phyloP scores from a whole-genome alignment of 805 yeast species.

The Ogataea sp. region DNA sequence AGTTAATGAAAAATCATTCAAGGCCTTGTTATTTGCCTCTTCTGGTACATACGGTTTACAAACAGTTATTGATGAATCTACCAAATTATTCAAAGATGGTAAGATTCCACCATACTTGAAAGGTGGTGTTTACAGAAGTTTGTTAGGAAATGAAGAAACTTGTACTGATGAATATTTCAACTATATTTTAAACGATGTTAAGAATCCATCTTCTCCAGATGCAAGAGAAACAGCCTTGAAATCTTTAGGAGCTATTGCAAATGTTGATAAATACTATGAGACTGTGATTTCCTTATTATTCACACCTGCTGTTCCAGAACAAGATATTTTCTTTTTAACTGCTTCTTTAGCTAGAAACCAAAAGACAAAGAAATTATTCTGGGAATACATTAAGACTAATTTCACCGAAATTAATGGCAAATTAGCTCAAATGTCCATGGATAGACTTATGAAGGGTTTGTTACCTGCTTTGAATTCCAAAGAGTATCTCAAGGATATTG shows the following conservation, averaged over 20 bases:
- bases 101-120: conserved; percentile 40
- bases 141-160: conserved; percentile 29
- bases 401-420: conserved; percentile 35
- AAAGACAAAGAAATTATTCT: conserved; percentile 32
- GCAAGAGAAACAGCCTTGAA: conserved; percentile 47
- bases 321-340: conserved; percentile 51
- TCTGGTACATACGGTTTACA: conserved; percentile 35
- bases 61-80: conserved; percentile 23
- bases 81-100: conserved; percentile 21
- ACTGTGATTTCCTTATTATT: conserved; percentile 32
- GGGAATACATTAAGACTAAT: conserved; percentile 42
- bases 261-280: conserved; percentile 22
- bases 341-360: conserved; percentile 37
- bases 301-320: conserved; percentile 40
- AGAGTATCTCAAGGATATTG: conserved; percentile 34
- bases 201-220: conserved; percentile 46
- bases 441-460: conserved; percentile 25
- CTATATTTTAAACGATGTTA: conserved; percentile 35
- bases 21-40: conserved; percentile 33
- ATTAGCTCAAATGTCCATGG: conserved; percentile 28
- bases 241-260: conserved; percentile 36
- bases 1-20: conserved; percentile 28
- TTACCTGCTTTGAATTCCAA: conserved; percentile 28
- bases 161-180: conserved; percentile 30
- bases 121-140: conserved; percentile 33